Evolutionary conservation across 345 rosid genomes (phyloP), one percentile per base, ranked within the genome.

Genomic region (Eucalyptus tenuipes): DNA sequence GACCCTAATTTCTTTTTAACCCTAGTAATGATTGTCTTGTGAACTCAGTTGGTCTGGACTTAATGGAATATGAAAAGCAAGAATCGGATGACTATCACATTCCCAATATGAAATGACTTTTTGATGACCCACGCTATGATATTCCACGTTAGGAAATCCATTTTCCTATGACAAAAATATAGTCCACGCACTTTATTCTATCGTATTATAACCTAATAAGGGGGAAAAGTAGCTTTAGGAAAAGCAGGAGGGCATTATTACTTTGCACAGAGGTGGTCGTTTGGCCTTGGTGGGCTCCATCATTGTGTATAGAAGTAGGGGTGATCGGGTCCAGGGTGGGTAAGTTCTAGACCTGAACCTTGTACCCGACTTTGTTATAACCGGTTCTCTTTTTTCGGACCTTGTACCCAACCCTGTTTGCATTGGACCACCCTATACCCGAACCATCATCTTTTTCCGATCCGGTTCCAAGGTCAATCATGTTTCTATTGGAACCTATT

Each of bases 381-480:
- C 4, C 1, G 9, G 55, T 50, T 50, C 55, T 50, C 22, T 1
- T 50, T 17, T 17, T 50, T 7, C 0, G 2, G 3, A 50, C 9
- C 1, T 17, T 50, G 9, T 50, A 50, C 0, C 4, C 55, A 50
- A 50, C 55, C 55, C 0, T 17, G 55, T 50, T 50, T 50, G 55
- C 22, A 50, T 50, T 17, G 4, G 8, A 50, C 55, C 55, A 50
- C 1, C 55, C 55, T 50, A 50, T 50, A 50, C 22, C 9, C 55
- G 7, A 50, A 50, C 22, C 22, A 50, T 50, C 55, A 0, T 17
- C 0, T 50, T 50, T 50, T 50, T 50, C 22, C 22, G 2, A 50
- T 50, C 0, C 0, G 2, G 1, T 17, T 50, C 9, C 4, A 50
- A 3, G 8, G 22, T 50, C 9, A 50, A 50, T 3, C 9, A 0